Evolutionary conservation across 2,329 filamentous ascomycete species (phyloP).

Genomic region (Ophiostoma himal-ulmi): DNA sequence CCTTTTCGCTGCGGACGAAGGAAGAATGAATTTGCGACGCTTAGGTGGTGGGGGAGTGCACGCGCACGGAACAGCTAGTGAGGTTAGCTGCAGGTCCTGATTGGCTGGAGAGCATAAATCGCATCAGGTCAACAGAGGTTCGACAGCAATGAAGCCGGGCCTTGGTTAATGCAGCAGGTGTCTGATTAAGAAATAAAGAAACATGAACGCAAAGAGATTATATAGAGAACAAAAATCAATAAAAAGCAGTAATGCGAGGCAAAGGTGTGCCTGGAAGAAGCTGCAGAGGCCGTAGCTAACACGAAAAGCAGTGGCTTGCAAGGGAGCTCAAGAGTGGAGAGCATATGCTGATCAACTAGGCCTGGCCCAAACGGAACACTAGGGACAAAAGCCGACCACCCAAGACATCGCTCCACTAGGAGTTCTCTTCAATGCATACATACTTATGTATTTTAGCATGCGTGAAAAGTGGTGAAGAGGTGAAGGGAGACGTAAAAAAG

Average conservation of each 20-base stretch:
- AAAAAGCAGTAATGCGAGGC: background rate
- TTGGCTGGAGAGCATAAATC: background rate
- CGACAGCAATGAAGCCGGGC: background rate
- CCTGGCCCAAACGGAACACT: constrained; percentile 12
- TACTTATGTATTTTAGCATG: background rate
- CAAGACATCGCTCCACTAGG: background rate
- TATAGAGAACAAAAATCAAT: background rate
- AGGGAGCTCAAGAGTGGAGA: constrained; percentile 10
- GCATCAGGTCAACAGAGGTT: constrained; percentile 4
- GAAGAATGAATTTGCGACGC: constrained; percentile 17
- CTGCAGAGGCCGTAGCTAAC: background rate
- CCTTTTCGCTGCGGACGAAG: constrained; percentile 13
- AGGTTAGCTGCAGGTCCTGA: constrained; percentile 14
- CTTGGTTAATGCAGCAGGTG: background rate
- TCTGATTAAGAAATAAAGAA: too few relatives aligned
- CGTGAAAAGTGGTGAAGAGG: background rate
- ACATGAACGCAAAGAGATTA: background rate
- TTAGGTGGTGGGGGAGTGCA: constrained; percentile 14
- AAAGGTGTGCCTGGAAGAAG: background rate
- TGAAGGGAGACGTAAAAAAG: background rate
- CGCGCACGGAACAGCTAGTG: constrained; percentile 13
- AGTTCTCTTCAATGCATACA: background rate
- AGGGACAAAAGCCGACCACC: constrained; percentile 3
- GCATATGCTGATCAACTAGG: constrained; percentile 8
- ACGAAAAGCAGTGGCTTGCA: background rate